A percentile compares a stretch with the other conserved stretches of the same genome.
phyloP scores from a whole-genome alignment of 176 grass and related monocot species.

The Pontederia crassipes region DNA sequence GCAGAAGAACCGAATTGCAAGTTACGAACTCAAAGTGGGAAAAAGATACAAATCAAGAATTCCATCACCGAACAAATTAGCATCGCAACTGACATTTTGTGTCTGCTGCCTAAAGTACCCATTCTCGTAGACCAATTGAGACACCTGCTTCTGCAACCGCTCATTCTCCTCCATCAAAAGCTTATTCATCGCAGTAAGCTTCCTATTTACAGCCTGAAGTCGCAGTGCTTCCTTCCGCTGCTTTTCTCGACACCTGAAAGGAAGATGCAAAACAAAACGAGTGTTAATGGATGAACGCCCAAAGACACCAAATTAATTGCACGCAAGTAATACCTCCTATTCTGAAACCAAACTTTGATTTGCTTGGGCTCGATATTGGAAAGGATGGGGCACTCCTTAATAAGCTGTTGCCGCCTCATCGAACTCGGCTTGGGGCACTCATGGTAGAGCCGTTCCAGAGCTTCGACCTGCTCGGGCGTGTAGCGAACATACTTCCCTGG shows the following conservation, averaged over 20 bases:
- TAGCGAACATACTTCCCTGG: slow-evolving; percentile 74
- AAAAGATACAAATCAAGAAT: neutral
- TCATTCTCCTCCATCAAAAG: slow-evolving; percentile 89
- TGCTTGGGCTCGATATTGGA: slow-evolving; percentile 67
- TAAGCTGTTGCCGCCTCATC: slow-evolving; percentile 65
- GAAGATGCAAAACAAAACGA: neutral
- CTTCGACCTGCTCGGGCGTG: slow-evolving; percentile 80
- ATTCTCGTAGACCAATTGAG: slow-evolving; percentile 62
- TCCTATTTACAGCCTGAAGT: slow-evolving; percentile 58
- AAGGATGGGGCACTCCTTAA: slow-evolving; percentile 55
- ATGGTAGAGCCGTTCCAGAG: slow-evolving; percentile 64
- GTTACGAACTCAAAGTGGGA: neutral
- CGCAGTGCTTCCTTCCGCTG: slow-evolving; percentile 62
- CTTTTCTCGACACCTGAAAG: slow-evolving; percentile 59
- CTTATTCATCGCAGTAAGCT: slow-evolving; percentile 82
- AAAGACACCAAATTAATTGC: neutral
- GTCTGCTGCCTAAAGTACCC: slow-evolving; percentile 57
- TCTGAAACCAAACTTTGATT: slow-evolving; percentile 94
- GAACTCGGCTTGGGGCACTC: slow-evolving; percentile 79
- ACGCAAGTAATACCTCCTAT: slow-evolving; percentile 31
- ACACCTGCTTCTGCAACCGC: slow-evolving; percentile 81
- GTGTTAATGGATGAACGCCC: neutral
- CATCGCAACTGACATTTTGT: slow-evolving; percentile 25
- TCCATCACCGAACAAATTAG: neutral
- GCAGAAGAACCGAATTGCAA: neutral